These are phyloP conservation scores for Tephrocybe rancida DNA, from an alignment of 768 basidiomycete species.

Conservation along the genomic window DNA sequence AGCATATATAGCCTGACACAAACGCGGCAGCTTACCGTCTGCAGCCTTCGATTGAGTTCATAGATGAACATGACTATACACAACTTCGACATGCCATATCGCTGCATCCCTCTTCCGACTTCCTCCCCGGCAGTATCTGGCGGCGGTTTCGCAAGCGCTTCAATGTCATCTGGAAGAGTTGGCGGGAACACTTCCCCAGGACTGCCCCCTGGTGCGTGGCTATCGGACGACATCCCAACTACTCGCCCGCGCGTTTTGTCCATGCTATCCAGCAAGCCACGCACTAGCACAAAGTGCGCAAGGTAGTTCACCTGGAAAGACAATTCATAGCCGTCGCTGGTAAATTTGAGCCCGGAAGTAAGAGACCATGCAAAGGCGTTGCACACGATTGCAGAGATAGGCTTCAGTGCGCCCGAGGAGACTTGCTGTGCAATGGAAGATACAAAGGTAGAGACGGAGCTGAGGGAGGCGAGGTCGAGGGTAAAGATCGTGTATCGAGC, in stretches of 20 bases:
- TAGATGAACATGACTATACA: conserved; percentile 10
- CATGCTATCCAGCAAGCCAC: not conserved
- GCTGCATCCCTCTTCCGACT: conserved; percentile 8
- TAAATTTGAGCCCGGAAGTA: conserved; percentile 2
- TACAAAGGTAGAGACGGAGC: not conserved
- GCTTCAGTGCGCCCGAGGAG: not conserved
- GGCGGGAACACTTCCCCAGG: conserved; percentile 7
- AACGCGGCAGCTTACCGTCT: not conserved
- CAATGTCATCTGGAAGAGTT: not conserved
- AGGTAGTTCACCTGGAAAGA: conserved; percentile 5
- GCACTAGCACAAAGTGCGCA: conserved; percentile 5
- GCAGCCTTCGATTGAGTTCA: conserved; percentile 9
- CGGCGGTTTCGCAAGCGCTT: conserved; percentile 1
- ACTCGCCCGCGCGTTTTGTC: conserved; percentile 5
- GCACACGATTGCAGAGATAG: conserved; percentile 5
- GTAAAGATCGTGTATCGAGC: not conserved
- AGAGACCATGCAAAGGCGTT: conserved; percentile 16
- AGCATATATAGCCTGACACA: not conserved
- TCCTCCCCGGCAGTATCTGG: not conserved
- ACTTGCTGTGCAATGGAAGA: not conserved
- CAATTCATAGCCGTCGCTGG: conserved; percentile 2
- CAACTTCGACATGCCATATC: conserved; percentile 10
- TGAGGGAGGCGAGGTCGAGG: conserved; percentile 6
- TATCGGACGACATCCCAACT: conserved; percentile 11
- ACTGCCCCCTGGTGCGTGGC: conserved; percentile 3